Base-by-base conservation (phyloP, 768 basidiomycete genomes). In the Termitomyces sp. region DNA sequence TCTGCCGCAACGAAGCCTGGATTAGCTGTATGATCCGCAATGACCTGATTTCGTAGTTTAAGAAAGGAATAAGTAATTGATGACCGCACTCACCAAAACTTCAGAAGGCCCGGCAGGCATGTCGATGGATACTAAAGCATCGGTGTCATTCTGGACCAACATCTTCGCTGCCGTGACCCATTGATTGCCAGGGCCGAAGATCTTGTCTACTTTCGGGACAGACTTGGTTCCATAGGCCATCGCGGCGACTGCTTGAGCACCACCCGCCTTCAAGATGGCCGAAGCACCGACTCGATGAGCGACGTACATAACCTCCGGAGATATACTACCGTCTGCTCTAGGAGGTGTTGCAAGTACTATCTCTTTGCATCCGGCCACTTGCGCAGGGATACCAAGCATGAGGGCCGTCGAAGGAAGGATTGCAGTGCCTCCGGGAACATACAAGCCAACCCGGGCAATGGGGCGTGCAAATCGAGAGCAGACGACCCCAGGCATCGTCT, bases 141-240 rank as follows among this genome's bases (percentile, higher is more conserved):
- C 92, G 13, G 96, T 96, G 71, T 99, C 97, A 74, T 98, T 99
- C 72, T 98, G 96, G 28, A 99, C 96, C 57, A 96, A 76, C 97
- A 99, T 98, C 79, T 99, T 99, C 55, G 96, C 97, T 1, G 97
- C 97, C 2, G 96, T 99, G 24, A 99, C 97, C 94, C 96, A 99
- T 73, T 98, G 97, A 72, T 99, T 99, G 28, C 97, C 97, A 7
- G 97, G 97, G 9, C 97, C 97, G 70, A 98, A 96, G 67, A 99
- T 95, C 79, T 99, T 99, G 81, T 99, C 97, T 28, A 98, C 96
- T 76, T 99, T 98, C 16, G 95, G 94, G 7, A 96, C 94, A 4
- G 90, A 90, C 72, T 92, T 81, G 7, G 97, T 99, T 20, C 97
- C 97, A 72, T 98, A 98, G 1, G 97, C 97, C 78, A 99, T 81